phyloP scores from a whole-genome alignment of 2,329 filamentous ascomycete species.

The Rosellinia necatrix region DNA sequence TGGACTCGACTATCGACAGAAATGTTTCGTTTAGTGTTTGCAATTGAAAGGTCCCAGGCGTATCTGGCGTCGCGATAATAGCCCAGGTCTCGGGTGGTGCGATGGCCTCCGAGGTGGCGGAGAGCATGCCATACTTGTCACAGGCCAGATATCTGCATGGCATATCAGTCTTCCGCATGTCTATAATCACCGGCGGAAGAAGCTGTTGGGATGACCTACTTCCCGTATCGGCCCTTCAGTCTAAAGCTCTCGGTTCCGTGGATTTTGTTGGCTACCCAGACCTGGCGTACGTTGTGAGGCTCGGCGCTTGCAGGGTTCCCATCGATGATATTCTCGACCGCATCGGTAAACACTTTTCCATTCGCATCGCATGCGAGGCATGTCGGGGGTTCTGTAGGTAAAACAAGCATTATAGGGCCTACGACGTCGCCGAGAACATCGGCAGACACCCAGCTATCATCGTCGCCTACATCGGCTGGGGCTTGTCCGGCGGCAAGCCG shows the following conservation, averaged over 20 bases:
- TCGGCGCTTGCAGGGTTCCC: constrained; percentile 82
- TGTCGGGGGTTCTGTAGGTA: constrained; percentile 73
- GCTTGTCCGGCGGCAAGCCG: constrained; percentile 41
- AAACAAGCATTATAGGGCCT: constrained; percentile 81
- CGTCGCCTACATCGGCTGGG: constrained; percentile 55
- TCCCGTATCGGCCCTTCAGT: constrained; percentile 89
- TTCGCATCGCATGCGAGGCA: constrained; percentile 84
- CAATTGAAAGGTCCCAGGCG: constrained; percentile 73
- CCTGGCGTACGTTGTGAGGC: constrained; percentile 93
- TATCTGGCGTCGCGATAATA: constrained; percentile 66
- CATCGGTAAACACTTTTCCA: constrained; percentile 82
- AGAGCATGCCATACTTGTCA: constrained; percentile 80
- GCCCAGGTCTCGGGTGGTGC: constrained; percentile 82
- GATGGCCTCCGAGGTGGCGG: constrained; percentile 79
- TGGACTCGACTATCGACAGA: constrained; percentile 63
- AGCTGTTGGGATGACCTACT: constrained; percentile 53
- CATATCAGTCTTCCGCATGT: constrained; percentile 18
- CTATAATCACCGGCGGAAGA: background rate
- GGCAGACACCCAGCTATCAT: constrained; percentile 91
- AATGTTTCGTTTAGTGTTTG: constrained; percentile 76
- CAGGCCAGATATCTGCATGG: constrained; percentile 75
- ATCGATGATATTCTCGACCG: constrained; percentile 87
- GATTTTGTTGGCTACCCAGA: constrained; percentile 88
- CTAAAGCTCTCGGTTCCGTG: constrained; percentile 80
- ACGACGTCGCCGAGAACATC: constrained; percentile 74